Conservation (phyloP, 106 monocot species). For the Dactylorhiza incarnata region DNA sequence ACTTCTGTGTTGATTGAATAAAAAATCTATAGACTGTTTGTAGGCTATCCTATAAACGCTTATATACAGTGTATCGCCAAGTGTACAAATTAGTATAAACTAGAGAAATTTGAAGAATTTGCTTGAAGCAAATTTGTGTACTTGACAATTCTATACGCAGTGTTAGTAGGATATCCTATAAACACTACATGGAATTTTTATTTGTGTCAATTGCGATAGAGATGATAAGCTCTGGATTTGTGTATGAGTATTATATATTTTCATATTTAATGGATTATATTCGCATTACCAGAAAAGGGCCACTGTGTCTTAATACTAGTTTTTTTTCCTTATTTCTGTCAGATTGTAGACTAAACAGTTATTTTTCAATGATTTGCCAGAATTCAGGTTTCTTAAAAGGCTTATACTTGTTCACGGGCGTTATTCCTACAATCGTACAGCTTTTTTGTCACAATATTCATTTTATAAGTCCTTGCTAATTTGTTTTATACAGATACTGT, state of each 20-base stretch:
- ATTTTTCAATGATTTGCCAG: conserved; percentile 31
- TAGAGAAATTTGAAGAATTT: too few relatives aligned
- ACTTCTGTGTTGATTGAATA: background rate
- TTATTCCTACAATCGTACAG: conserved; percentile 97
- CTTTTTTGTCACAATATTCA: conserved; percentile 93
- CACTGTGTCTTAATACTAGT: background rate
- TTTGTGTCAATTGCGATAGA: too few relatives aligned
- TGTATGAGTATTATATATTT: background rate
- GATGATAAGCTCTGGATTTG: too few relatives aligned
- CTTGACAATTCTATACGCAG: too few relatives aligned
- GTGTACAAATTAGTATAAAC: too few relatives aligned
- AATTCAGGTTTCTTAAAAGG: conserved; percentile 90
- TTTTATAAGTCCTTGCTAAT: conserved; percentile 94
- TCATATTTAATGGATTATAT: background rate
- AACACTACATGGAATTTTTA: too few relatives aligned
- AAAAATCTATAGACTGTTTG: too few relatives aligned
- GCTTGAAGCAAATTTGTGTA: too few relatives aligned
- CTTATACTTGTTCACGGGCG: conserved; percentile 98
- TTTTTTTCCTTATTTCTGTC: background rate
- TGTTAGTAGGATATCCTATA: too few relatives aligned
- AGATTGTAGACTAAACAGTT: background rate
- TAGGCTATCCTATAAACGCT: too few relatives aligned
- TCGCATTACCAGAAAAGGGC: background rate
- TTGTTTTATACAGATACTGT: conserved; percentile 95
- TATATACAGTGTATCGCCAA: too few relatives aligned